A percentile compares a stretch with the other conserved stretches of the same genome.
Evolutionary conservation across 208 protist species (phyloP).

Genomic region (Leishmania aethiopica): DNA sequence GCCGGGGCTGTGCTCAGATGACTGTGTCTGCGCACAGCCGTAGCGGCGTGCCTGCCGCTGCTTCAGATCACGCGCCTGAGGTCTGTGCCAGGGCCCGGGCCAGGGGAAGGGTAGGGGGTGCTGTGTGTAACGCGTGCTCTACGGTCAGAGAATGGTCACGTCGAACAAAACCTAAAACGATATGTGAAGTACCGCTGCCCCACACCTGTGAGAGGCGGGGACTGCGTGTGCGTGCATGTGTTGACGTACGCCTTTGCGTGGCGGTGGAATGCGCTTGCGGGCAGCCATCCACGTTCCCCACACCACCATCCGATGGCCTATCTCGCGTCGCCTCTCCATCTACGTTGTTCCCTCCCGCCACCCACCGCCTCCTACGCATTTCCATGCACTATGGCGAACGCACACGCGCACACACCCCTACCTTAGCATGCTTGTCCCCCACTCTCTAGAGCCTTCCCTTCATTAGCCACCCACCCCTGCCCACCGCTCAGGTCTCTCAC

Average conservation of each 20-base stretch:
- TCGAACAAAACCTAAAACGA: too few relatives aligned
- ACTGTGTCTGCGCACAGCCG: too few relatives aligned
- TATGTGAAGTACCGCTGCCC: not conserved
- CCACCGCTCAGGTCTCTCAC: too few relatives aligned
- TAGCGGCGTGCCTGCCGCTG: not conserved
- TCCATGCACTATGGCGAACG: not conserved
- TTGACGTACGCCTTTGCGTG: not conserved
- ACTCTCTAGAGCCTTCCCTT: not conserved
- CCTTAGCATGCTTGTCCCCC: not conserved
- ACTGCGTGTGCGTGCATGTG: not conserved
- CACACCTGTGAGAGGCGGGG: not conserved
- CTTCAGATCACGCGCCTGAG: not conserved
- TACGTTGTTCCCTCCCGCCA: not conserved
- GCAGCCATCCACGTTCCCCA: not conserved
- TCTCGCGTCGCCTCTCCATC: not conserved
- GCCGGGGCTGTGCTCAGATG: too few relatives aligned
- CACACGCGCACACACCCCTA: not conserved
- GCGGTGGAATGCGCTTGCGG: not conserved
- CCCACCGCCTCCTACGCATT: not conserved
- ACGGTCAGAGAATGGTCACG: not conserved
- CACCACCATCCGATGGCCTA: not conserved
- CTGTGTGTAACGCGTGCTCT: not conserved
- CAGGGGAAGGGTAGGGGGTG: not conserved
- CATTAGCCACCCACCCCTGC: not conserved
- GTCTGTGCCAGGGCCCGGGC: not conserved